Conservation (phyloP, 768 basidiomycete species). For the Lentinula raphanica region DNA sequence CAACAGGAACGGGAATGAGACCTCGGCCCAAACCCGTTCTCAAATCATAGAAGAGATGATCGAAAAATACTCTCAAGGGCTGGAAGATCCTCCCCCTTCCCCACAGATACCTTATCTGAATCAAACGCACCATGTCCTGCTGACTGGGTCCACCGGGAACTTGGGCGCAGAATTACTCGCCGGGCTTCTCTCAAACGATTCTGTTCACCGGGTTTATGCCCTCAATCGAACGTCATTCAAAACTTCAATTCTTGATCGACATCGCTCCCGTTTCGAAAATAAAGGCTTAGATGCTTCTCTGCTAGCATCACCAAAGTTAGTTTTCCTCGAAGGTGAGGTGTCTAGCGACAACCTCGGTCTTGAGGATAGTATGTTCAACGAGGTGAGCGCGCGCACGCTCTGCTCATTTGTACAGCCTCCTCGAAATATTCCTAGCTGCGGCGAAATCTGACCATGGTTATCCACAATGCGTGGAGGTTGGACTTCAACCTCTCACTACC, state of each 20-base stretch:
- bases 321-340: slow-evolving; percentile 12
- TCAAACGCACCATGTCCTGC: slow-evolving; percentile 11
- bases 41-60: slow-evolving; percentile 1
- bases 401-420: background rate
- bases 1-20: background rate
- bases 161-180: slow-evolving; percentile 23
- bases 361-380: slow-evolving; percentile 8
- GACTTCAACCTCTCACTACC: slow-evolving; percentile 32
- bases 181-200: slow-evolving; percentile 9
- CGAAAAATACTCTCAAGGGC: background rate
- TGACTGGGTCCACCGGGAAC: slow-evolving; percentile 30
- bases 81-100: background rate
- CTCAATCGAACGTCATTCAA: slow-evolving; percentile 14
- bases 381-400: slow-evolving; percentile 8
- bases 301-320: slow-evolving; percentile 11
- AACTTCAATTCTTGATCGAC: slow-evolving; percentile 12
- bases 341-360: slow-evolving; percentile 15
- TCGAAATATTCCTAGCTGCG: background rate
- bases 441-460: slow-evolving; percentile 18
- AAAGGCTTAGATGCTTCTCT: slow-evolving; percentile 13
- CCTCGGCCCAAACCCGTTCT: background rate
- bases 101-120: background rate
- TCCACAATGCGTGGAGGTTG: slow-evolving; percentile 32
- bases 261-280: slow-evolving; percentile 14
- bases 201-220: slow-evolving; percentile 16